Evolutionary conservation across 75 land plant species (phyloP), one percentile per base, ranked within the genome.

Genomic region (Selaginella moellendorffii): DNA sequence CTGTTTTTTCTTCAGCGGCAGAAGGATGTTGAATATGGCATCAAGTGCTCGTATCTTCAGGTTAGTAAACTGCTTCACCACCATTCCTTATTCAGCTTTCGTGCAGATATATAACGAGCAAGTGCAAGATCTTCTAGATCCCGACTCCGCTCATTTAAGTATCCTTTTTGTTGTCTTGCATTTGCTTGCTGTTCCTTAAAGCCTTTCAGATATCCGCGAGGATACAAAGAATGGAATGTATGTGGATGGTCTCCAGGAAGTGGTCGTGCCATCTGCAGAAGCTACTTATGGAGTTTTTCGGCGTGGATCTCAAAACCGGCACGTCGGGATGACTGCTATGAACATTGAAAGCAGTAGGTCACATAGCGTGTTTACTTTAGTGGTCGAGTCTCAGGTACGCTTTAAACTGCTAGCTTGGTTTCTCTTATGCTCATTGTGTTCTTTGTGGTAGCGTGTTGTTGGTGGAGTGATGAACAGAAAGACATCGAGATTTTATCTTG

Each of bases 261-360:
- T 28, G 24, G 36, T 65, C 24, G 46, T 30, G 42, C 18, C 51
- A 10, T 10, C 51, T 1, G 46, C 67, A 22, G 67, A 65, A 65
- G 67, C 67, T 10, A 65, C 67, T 1, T 65, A 65, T 65, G 67
- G 36, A 24, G 67, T 65, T 1, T 46, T 65, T 10, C 51, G 51
- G 18, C 10, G 51, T n/a, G 97, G 97, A 31, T 71, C 88, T 62
- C 73, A 84, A 61, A 92, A 92, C 42, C 82, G 96, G 66, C 82
- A 84, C 62, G 80, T 78, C 52, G 93, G 85, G 52, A 69, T 10
- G 36, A 65, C 65, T 59, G 76, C 62, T 54, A 74, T 74, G 76
- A 74, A 74, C 64, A 28, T 64, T 27, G 71, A 68, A 52, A 74
- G 76, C 29, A 74, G 76, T 62, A 63, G 71, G 30, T 68, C 71